Conservation (phyloP, 2,329 filamentous ascomycete species). For the Cladosporium sp. region DNA sequence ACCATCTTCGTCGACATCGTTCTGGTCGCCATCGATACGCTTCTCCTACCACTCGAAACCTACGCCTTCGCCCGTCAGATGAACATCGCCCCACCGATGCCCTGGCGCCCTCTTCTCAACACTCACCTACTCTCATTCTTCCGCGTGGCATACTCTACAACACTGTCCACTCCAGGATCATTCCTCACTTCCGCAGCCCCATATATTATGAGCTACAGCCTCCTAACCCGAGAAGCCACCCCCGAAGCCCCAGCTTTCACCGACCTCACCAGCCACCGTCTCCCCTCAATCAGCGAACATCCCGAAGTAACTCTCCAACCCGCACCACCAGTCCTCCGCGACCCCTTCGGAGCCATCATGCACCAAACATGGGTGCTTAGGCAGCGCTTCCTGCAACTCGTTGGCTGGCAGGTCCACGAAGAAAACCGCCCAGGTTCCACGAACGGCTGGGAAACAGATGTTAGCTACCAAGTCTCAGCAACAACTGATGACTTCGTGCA, state of each 20-base stretch:
- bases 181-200: conserved; percentile 22
- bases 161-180: background rate
- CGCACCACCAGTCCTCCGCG: conserved; percentile 11
- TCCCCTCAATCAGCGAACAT: conserved; percentile 27
- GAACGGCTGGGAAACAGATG: conserved; percentile 7
- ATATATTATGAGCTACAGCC: conserved; percentile 21
- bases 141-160: conserved; percentile 25
- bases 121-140: conserved; percentile 26
- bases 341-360: conserved; percentile 31
- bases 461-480: background rate
- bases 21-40: conserved; percentile 28
- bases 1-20: conserved; percentile 24
- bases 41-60: conserved; percentile 33
- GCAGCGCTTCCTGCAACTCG: conserved; percentile 24
- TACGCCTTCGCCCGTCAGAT: conserved; percentile 32
- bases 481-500: background rate
- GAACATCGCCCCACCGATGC: conserved; percentile 31
- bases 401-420: conserved; percentile 29
- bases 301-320: background rate
- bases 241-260: conserved; percentile 20
- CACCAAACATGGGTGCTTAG: conserved; percentile 29
- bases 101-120: conserved; percentile 25
- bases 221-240: conserved; percentile 13
- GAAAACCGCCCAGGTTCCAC: background rate
- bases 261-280: conserved; percentile 30